Conservation (phyloP, 805 yeast genomes). For the Cyberlindnera sargentensis region DNA sequence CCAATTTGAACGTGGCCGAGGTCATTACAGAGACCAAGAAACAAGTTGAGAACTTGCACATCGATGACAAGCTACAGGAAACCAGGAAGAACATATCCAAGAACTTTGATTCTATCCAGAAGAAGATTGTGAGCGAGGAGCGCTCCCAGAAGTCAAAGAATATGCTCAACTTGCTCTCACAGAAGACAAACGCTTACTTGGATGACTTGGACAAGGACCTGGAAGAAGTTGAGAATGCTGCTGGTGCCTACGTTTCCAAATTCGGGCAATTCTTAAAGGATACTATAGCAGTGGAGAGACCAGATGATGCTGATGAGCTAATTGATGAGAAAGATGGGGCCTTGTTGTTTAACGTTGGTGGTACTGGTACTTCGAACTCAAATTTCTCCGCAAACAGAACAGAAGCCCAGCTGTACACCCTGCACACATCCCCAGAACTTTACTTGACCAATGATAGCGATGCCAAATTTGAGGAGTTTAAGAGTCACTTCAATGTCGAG, state of each 20-base stretch:
- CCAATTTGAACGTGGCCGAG: conserved; percentile 29
- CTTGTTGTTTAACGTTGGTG: conserved; percentile 37
- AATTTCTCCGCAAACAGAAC: conserved; percentile 41
- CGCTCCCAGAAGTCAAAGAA: conserved; percentile 9
- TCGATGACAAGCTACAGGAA: conserved; percentile 12
- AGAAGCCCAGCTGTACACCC: conserved; percentile 53
- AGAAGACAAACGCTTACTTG: conserved; percentile 52
- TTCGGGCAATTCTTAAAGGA: conserved; percentile 50
- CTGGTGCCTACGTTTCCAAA: conserved; percentile 51
- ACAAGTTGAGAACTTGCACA: conserved; percentile 17
- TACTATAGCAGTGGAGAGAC: conserved; percentile 26
- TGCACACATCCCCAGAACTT: conserved; percentile 38
- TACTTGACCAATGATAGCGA: conserved; percentile 24
- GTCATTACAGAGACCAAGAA: conserved; percentile 22
- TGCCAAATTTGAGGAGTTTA: conserved; percentile 29
- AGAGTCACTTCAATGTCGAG: conserved; percentile 35
- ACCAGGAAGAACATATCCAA: conserved; percentile 8
- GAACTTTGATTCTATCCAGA: conserved; percentile 9
- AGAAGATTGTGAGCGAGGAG: conserved; percentile 13
- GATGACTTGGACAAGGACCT: conserved; percentile 69
- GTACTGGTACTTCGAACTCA: conserved; percentile 15
- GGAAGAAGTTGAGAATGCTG: conserved; percentile 65
- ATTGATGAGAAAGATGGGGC: conserved; percentile 30
- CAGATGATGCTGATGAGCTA: conserved; percentile 15
- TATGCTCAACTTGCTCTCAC: conserved; percentile 9